Evolutionary conservation across 148 eudicot genomes (phyloP).

Genomic region (Tetragonia tetragonoides): DNA sequence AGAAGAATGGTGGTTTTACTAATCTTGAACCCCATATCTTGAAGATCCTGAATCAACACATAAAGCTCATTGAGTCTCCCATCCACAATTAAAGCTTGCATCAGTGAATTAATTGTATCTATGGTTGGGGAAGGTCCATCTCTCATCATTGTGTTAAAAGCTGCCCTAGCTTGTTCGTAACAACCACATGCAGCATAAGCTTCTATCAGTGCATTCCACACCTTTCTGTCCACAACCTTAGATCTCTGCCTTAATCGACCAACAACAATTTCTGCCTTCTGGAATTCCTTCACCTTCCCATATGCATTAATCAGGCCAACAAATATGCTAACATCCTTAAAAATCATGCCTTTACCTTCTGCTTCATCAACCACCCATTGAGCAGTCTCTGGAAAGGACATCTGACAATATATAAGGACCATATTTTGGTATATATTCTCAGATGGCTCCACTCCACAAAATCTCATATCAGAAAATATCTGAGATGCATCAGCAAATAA

Average conservation of each 20-base stretch:
- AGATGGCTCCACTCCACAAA: conserved; percentile 63
- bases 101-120: conserved; percentile 68
- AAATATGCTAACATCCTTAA: conserved; percentile 48
- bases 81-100: conserved; percentile 85
- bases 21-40: conserved; percentile 96
- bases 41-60: conserved; percentile 83
- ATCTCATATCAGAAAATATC: conserved; percentile 81
- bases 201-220: conserved; percentile 75
- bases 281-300: conserved; percentile 62
- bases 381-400: conserved; percentile 92
- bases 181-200: conserved; percentile 74
- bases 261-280: conserved; percentile 72
- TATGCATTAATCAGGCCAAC: conserved; percentile 71
- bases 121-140: conserved; percentile 92
- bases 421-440: conserved; percentile 49
- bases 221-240: conserved; percentile 61
- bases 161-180: conserved; percentile 98
- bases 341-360: conserved; percentile 42
- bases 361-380: conserved; percentile 59
- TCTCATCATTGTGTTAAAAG: conserved; percentile 95
- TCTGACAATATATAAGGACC: conserved; percentile 62
- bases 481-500: conserved; percentile 77
- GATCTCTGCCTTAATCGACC: conserved; percentile 61
- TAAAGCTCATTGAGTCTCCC: conserved; percentile 80
- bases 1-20: conserved; percentile 84